Evolutionary conservation across 2,329 filamentous ascomycete species (phyloP), one percentile per base, ranked within the genome.

Genomic region (Colletotrichum sp.): DNA sequence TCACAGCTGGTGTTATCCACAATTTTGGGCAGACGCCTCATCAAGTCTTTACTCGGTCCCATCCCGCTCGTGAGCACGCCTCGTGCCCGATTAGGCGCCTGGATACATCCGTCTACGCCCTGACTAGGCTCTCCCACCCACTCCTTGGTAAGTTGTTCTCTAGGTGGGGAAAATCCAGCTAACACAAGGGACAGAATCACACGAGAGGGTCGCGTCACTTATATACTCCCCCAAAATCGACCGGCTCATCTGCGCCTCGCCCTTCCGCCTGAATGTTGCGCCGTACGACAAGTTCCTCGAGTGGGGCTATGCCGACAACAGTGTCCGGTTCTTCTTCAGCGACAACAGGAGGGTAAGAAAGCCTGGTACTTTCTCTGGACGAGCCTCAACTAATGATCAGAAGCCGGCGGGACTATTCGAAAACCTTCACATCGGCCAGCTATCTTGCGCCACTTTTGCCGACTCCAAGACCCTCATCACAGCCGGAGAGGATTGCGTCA

Each of bases 11-110:
- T 39, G 98, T 98, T 79, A 99, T 99, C 80, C 96, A 99, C 85
- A 99, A 99, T 80, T 99, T 99, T 84, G 97, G 97, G 1, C 97
- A 99, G 84, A 99, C 98, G 2, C 97, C 98, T 3, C 95, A 98
- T 80, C 98, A 99, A 83, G 94, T 99, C 18, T 99, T 99, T 83
- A 91, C 92, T 60, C 93, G 94, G 75, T 89, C 94, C 15, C 97
- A 99, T 84, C 93, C 94, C 5, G 86, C 91, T n/a, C 91, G 94
- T 16, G 96, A 98, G 78, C 90, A 94, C 72, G 85, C 90, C 6
- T 88, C 91, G 26, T 91, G 92, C 71, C 92, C 92, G 7, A 87
- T 90, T 5, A 92, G 91, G 72, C 91, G 95, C 72, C 88, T 99
- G 0, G 96, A 99, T 83, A 94, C 92, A 0, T 91, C 93, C 1